Percentiles rank a stretch among this genome's conserved stretches.
phyloP scores from a whole-genome alignment of 2,329 filamentous ascomycete species.

The Aspergillus novoparasiticus region DNA sequence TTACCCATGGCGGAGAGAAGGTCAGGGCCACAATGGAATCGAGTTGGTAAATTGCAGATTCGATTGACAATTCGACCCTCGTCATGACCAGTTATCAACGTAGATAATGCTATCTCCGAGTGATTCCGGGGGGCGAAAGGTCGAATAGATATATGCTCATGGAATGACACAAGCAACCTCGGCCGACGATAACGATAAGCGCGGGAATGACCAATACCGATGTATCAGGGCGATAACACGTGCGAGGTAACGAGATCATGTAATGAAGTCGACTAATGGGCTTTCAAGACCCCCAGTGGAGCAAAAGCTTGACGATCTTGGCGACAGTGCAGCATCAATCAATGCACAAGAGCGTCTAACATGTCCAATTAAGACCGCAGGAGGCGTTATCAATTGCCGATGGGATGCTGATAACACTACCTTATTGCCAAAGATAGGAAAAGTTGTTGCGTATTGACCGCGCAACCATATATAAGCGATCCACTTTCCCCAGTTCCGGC shows the following conservation, averaged over 20 bases:
- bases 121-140: neutral
- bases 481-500: constrained; percentile 8
- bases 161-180: neutral
- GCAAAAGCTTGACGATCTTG: constrained; percentile 1
- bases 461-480: constrained; percentile 1
- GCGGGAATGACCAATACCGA: neutral
- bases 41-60: neutral
- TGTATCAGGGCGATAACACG: neutral
- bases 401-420: neutral
- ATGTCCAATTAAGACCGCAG: neutral
- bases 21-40: no score
- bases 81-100: neutral
- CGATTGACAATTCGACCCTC: neutral
- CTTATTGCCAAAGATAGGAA: neutral
- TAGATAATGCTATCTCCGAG: neutral
- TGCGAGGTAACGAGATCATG: neutral
- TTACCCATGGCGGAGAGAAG: neutral
- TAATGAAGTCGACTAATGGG: neutral
- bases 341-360: neutral
- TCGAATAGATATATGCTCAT: neutral
- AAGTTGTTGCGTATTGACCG: neutral
- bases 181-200: neutral
- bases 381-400: neutral
- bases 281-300: neutral
- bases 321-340: neutral